These are phyloP conservation scores for Casuarina equisetifolia DNA, from an alignment of 306 rosid species.

Conservation along the genomic window DNA sequence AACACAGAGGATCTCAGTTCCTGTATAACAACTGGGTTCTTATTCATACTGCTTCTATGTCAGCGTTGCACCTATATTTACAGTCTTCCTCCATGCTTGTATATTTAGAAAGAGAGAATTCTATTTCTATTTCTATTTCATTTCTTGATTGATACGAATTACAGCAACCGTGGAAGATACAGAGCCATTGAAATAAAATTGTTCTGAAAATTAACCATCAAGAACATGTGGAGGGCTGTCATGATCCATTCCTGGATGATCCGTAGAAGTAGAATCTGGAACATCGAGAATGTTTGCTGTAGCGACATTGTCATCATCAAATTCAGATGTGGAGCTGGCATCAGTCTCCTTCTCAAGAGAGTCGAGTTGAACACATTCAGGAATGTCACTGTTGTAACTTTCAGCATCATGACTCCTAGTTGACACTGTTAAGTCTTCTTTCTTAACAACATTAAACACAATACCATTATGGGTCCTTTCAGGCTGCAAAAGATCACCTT, in stretches of 20 bases:
- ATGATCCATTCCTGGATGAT: slow-evolving; percentile 28
- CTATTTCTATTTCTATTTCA: background rate
- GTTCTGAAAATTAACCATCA: slow-evolving; percentile 28
- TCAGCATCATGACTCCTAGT: slow-evolving; percentile 54
- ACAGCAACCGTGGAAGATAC: background rate
- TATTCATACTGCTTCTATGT: too few species aligned
- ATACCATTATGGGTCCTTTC: slow-evolving; percentile 82
- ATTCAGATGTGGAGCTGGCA: slow-evolving; percentile 64
- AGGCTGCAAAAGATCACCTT: slow-evolving; percentile 93
- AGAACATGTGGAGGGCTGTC: slow-evolving; percentile 21
- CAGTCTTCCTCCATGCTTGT: too few species aligned
- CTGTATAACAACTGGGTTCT: too few species aligned
- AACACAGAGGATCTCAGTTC: too few species aligned
- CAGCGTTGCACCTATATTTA: too few species aligned
- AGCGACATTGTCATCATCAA: slow-evolving; percentile 43
- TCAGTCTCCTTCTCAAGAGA: slow-evolving; percentile 67
- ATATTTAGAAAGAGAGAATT: too few species aligned
- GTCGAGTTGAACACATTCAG: slow-evolving; percentile 69
- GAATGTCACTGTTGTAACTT: slow-evolving; percentile 53
- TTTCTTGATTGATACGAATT: slow-evolving; percentile 5
- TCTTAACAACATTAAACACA: slow-evolving; percentile 82
- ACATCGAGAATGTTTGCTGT: slow-evolving; percentile 20
- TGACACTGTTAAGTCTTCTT: slow-evolving; percentile 60
- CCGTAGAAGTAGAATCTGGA: slow-evolving; percentile 16
- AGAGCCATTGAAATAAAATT: slow-evolving; percentile 11